These are phyloP conservation scores for Cicer pinnatifidum DNA, from an alignment of 306 rosid species.

Conservation along the genomic window DNA sequence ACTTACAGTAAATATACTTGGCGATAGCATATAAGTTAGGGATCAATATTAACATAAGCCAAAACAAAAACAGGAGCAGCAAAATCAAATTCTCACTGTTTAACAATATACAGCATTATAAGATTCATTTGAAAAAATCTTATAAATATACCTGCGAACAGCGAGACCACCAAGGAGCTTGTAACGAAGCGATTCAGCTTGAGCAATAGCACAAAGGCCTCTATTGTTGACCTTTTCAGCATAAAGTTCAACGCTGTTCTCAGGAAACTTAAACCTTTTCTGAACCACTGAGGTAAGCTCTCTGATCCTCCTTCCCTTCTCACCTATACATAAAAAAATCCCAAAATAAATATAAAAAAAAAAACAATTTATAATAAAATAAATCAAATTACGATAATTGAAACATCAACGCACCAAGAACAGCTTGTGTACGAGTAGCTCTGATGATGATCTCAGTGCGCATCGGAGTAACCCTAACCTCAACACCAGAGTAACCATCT, in stretches of 20 bases:
- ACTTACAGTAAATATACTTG: background rate
- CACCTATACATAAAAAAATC: background rate
- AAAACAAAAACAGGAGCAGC: background rate
- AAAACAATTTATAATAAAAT: background rate
- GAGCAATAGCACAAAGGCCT: slow-evolving; percentile 20
- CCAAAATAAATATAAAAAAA: background rate
- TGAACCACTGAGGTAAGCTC: slow-evolving; percentile 28
- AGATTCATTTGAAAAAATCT: background rate
- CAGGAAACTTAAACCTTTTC: slow-evolving; percentile 20
- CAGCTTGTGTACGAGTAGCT: slow-evolving; percentile 19
- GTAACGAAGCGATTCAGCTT: slow-evolving; percentile 15
- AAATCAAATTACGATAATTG: background rate
- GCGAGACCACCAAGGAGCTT: slow-evolving; percentile 26
- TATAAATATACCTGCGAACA: slow-evolving; percentile 6
- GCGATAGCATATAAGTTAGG: background rate
- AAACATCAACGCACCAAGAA: background rate
- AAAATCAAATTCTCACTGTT: background rate
- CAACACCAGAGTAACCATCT: slow-evolving; percentile 23
- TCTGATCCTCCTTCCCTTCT: slow-evolving; percentile 25
- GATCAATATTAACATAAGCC: background rate
- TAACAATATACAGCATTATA: background rate
- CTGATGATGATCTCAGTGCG: slow-evolving; percentile 25
- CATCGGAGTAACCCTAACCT: slow-evolving; percentile 10
- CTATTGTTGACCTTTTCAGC: slow-evolving; percentile 24
- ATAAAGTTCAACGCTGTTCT: slow-evolving; percentile 19